Conservation (phyloP, 2,329 filamentous ascomycete genomes). For the Ophiostoma tasmaniense region DNA sequence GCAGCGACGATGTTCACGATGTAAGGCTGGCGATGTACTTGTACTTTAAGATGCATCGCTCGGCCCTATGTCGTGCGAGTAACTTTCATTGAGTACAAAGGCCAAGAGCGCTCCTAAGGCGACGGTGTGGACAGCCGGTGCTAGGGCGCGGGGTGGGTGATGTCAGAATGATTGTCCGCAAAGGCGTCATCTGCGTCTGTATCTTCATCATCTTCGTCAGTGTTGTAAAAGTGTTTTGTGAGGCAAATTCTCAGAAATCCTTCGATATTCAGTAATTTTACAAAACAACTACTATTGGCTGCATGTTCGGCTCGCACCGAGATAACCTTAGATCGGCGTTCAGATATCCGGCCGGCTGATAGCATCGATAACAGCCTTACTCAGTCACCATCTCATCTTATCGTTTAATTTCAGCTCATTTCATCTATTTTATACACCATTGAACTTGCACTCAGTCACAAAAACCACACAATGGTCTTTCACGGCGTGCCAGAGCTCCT, state of each 20-base stretch:
- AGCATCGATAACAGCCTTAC: neutral
- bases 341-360: neutral
- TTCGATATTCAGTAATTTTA: neutral
- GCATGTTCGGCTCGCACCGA: neutral
- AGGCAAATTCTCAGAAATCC: neutral
- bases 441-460: neutral
- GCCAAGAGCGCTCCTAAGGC: neutral
- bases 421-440: neutral
- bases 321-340: neutral
- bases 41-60: neutral
- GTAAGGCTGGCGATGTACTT: neutral
- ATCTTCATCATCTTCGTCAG: neutral
- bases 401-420: neutral
- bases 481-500: neutral
- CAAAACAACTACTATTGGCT: neutral
- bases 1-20: neutral
- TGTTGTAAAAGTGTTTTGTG: neutral
- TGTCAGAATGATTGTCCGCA: neutral
- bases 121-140: neutral
- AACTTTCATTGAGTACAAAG: neutral
- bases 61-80: neutral
- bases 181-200: neutral
- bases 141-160: neutral
- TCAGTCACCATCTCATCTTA: neutral
- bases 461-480: neutral